These are phyloP conservation scores for Coniochaeta hoffmannii DNA, from an alignment of 2,329 filamentous ascomycete species.

Conservation along the genomic window DNA sequence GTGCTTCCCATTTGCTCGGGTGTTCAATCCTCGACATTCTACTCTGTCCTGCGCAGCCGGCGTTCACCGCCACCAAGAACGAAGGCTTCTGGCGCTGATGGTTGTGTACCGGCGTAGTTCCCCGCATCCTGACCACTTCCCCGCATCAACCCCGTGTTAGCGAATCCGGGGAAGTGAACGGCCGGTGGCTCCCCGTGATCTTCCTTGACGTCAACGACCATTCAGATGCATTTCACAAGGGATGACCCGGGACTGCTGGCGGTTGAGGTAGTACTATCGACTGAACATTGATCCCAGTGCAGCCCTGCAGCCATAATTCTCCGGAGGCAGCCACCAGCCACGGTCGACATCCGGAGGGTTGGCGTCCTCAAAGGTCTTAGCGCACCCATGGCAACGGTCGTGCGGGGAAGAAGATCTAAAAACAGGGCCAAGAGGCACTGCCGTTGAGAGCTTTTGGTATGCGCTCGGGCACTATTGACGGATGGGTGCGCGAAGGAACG, in stretches of 20 bases:
- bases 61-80: too few species aligned
- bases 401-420: background rate
- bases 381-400: background rate
- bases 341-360: background rate
- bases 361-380: too few species aligned
- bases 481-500: background rate
- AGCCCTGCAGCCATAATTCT: background rate
- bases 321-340: background rate
- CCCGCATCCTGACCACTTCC: background rate
- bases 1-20: too few species aligned
- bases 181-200: too few species aligned
- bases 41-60: too few species aligned
- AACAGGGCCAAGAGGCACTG: background rate
- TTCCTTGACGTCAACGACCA: too few species aligned
- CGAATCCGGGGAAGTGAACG: background rate
- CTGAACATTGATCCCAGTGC: background rate
- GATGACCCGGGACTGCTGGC: background rate
- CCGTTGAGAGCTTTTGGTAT: background rate
- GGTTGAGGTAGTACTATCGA: background rate
- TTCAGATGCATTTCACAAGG: too few species aligned
- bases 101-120: background rate
- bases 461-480: background rate
- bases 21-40: too few species aligned
- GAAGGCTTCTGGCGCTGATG: too few species aligned
- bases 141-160: background rate